phyloP scores from a whole-genome alignment of 345 rosid genomes.

The Hevea brasiliensis region DNA sequence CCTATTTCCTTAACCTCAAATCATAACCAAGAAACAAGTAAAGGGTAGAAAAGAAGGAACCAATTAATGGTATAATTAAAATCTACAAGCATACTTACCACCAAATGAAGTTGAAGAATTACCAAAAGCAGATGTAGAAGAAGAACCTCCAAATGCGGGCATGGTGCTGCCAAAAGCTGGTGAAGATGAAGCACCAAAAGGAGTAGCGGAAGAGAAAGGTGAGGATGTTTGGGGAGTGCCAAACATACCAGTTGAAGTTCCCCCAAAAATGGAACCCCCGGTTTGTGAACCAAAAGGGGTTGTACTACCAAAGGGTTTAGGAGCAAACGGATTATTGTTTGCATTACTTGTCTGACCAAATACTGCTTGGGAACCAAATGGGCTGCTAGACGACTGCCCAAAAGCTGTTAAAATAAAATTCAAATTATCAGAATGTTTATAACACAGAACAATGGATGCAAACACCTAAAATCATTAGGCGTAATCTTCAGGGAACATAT shows the following conservation, averaged over 20 bases:
- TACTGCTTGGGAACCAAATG: conserved; percentile 66
- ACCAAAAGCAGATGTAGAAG: conserved; percentile 64
- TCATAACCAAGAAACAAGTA: not conserved
- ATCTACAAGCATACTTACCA: conserved; percentile 41
- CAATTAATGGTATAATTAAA: not conserved
- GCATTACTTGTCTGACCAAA: conserved; percentile 71
- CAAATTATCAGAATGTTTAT: not conserved
- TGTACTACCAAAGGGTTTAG: conserved; percentile 67
- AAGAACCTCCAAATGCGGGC: conserved; percentile 4
- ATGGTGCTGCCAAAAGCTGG: conserved; percentile 56
- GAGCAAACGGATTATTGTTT: conserved; percentile 62
- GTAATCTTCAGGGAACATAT: not conserved
- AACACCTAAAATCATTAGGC: not conserved
- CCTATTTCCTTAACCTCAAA: not conserved
- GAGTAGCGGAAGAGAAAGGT: conserved; percentile 57
- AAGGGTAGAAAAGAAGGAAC: not conserved
- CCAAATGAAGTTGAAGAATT: conserved; percentile 68
- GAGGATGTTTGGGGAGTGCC: conserved; percentile 68
- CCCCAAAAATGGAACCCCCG: conserved; percentile 75
- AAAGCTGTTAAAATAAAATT: conserved; percentile 50
- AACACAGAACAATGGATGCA: not conserved
- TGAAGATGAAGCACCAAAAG: conserved; percentile 78
- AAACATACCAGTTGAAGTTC: conserved; percentile 87
- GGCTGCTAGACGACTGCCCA: conserved; percentile 71
- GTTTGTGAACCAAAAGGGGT: conserved; percentile 78